Percentiles rank a stretch among this genome's conserved stretches.
Evolutionary conservation across 192 early-diverging fungal genomes (phyloP).

Genomic region (Entomortierella parvispora): DNA sequence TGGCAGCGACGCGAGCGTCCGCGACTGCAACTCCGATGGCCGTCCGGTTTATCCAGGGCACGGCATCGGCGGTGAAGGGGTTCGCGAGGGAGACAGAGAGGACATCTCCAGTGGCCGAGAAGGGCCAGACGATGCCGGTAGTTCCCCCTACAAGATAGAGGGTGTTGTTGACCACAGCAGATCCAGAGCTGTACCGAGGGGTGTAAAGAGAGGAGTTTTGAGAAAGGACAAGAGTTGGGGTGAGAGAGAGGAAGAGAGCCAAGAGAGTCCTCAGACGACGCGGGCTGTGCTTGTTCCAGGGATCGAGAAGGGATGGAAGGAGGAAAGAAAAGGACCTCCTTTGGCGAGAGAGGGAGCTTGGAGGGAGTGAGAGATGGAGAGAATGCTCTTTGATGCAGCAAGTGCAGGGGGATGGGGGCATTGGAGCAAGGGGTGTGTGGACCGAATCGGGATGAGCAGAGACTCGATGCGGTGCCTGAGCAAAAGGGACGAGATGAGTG

Average conservation of each 20-base stretch:
- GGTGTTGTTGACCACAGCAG: conserved; percentile 21
- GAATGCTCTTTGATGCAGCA: too few species aligned
- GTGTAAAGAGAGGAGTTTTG: background rate
- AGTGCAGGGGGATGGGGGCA: conserved; percentile 3
- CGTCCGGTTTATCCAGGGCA: too few species aligned
- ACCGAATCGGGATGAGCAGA: too few species aligned
- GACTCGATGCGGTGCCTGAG: too few species aligned
- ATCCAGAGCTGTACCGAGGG: conserved; percentile 20
- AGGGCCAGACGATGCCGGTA: background rate
- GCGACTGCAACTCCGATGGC: background rate
- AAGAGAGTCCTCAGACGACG: background rate
- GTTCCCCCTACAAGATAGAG: conserved; percentile 31
- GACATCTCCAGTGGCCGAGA: conserved; percentile 6
- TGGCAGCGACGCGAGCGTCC: background rate
- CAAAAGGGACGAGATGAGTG: too few species aligned
- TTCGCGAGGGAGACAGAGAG: conserved; percentile 15
- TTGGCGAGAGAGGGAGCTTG: too few species aligned
- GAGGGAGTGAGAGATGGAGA: too few species aligned
- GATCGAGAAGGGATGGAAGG: too few species aligned
- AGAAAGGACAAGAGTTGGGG: background rate
- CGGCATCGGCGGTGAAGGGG: conserved; percentile 1
- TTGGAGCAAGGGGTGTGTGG: background rate
- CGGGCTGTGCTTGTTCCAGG: too few species aligned
- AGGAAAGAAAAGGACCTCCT: too few species aligned
- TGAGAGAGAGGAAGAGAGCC: background rate